phyloP scores from a whole-genome alignment of 2,329 filamentous ascomycete species.

The Monilinia laxa region DNA sequence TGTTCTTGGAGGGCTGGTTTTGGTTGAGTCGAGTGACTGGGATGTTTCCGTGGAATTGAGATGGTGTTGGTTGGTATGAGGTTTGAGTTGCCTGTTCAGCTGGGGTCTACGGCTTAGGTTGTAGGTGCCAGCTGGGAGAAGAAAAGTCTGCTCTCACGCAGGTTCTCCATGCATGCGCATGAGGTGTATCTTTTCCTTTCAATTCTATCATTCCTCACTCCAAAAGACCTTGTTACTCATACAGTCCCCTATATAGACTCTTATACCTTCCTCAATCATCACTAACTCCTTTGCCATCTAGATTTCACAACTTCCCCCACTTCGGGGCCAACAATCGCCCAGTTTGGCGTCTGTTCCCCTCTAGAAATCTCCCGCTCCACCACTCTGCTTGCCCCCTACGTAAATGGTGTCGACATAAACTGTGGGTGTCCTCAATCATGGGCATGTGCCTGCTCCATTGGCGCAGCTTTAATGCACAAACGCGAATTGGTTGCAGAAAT shows the following conservation, averaged over 20 bases:
- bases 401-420: slow-evolving; percentile 67
- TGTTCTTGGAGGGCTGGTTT: background rate
- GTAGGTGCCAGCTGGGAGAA: background rate
- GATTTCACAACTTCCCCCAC: slow-evolving; percentile 62
- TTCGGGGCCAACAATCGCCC: slow-evolving; percentile 60
- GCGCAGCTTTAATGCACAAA: slow-evolving; percentile 66
- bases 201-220: too few relatives aligned
- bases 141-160: background rate
- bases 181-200: too few relatives aligned
- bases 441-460: slow-evolving; percentile 67
- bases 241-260: too few relatives aligned
- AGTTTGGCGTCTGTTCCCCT: slow-evolving; percentile 64
- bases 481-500: slow-evolving; percentile 66
- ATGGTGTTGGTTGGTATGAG: background rate
- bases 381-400: slow-evolving; percentile 59
- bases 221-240: too few relatives aligned
- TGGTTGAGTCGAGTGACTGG: background rate
- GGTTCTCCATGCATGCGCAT: too few relatives aligned
- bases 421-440: slow-evolving; percentile 73
- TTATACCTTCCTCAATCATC: background rate
- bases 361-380: slow-evolving; percentile 63
- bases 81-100: background rate
- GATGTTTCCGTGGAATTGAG: too few relatives aligned
- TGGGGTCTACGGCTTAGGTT: background rate
- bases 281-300: slow-evolving; percentile 32